Base-by-base conservation (phyloP, 306 rosid genomes). In the Dryas drummondii region DNA sequence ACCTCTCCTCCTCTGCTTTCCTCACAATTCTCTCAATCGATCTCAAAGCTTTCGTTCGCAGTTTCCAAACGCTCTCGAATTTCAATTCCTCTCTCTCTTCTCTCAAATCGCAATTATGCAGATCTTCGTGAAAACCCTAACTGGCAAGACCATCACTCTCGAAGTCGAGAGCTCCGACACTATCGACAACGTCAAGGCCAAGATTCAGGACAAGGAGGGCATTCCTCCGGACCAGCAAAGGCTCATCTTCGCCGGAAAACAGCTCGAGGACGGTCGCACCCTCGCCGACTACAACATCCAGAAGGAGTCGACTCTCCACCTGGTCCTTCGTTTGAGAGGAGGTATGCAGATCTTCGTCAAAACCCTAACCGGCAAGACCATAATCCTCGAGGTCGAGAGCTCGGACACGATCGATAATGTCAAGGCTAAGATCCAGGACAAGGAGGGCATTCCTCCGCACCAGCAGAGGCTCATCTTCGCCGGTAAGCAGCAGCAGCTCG, bases 301-400 rank as follows among this genome's bases (percentile, higher is more conserved):
- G 78, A 84, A 84, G 68, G 87, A 84, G 13, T 80, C 84, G 0
- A 84, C 87, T 1, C 80, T 84, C 2, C 87, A 84, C n/a, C 78
- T 84, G 14, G 87, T 84, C 5, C 87, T 84, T 2, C 82, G 87
- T n/a, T 68, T 84, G 32, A 66, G 83, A 1, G 81, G 88, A 5
- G 87, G 87, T 0, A 83, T 83, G 87, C 87, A 83, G 79, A 83
- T 83, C 64, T 84, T 16, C n/a, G n/a, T n/a, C n/a, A 84, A 84
- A 40, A 81, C 88, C 56, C 68, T 81, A 0, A 84, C 88, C 2
- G 88, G 88, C 0, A 84, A 84, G 79, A 84, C 85, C 0, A 84
- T 84, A 16, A 84, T 83, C 0, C 13, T 84, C 0, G 85, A 84
- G 83, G 88, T 84, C 17, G 88, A 84, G 72, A 81, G 85, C 71